phyloP scores from a whole-genome alignment of 495 filamentous ascomycete species.

The Collariella sp. region DNA sequence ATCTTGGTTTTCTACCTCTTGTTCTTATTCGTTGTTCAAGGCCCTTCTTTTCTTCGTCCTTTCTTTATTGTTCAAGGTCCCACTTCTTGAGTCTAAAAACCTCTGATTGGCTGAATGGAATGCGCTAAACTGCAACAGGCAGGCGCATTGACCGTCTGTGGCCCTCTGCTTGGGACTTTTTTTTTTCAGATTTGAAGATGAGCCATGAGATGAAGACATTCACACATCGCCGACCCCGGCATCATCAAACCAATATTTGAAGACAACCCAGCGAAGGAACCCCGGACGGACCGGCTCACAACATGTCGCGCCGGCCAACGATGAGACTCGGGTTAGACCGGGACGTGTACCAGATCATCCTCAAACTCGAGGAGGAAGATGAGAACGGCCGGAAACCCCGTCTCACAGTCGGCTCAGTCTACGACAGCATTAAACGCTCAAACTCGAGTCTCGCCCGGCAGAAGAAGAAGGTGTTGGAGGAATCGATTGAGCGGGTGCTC shows the following conservation, averaged over 20 bases:
- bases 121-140: too few relatives aligned
- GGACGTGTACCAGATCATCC: slow-evolving; percentile 62
- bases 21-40: too few relatives aligned
- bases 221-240: too few relatives aligned
- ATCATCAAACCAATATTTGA: neutral
- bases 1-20: too few relatives aligned
- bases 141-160: too few relatives aligned
- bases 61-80: neutral
- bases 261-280: too few relatives aligned
- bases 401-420: slow-evolving; percentile 55
- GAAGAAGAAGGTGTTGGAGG: slow-evolving; percentile 71
- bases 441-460: slow-evolving; percentile 77
- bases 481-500: slow-evolving; percentile 79
- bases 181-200: neutral
- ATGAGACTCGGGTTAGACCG: slow-evolving; percentile 30
- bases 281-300: neutral
- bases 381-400: slow-evolving; percentile 17
- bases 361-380: slow-evolving; percentile 53
- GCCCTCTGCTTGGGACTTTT: too few relatives aligned
- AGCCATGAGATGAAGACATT: too few relatives aligned
- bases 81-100: neutral
- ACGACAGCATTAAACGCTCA: slow-evolving; percentile 68
- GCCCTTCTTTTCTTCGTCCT: neutral
- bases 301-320: slow-evolving; percentile 13
- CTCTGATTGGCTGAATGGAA: neutral